Evolutionary conservation across 1,284 basidiomycete genomes (phyloP).

Genomic region (Tranzscheliella williamsii): DNA sequence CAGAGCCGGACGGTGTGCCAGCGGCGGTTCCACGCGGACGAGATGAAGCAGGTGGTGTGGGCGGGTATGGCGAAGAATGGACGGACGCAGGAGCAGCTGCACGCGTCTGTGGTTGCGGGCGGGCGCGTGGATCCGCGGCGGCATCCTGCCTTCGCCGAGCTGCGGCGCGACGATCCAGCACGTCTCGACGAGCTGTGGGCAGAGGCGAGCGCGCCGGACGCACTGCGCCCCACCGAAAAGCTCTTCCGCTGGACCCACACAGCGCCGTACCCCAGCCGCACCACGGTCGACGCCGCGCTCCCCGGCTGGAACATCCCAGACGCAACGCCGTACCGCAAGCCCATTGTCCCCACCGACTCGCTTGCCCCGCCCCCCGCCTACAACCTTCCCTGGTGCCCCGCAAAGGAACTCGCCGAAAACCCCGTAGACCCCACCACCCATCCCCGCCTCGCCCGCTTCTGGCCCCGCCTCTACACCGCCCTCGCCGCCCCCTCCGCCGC

Average conservation of each 20-base stretch:
- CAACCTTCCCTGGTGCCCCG: neutral
- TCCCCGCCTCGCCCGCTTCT: slow-evolving; percentile 11
- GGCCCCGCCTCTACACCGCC: slow-evolving; percentile 3
- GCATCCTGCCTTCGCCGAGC: slow-evolving; percentile 13
- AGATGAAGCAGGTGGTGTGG: slow-evolving; percentile 28
- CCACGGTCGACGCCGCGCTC: neutral
- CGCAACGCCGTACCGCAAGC: neutral
- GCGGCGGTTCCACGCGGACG: slow-evolving; percentile 2
- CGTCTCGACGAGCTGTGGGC: slow-evolving; percentile 21
- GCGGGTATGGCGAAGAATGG: slow-evolving; percentile 14
- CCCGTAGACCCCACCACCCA: slow-evolving; percentile 12
- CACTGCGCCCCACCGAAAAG: slow-evolving; percentile 25
- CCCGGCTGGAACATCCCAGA: slow-evolving; percentile 1
- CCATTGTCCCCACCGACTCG: neutral
- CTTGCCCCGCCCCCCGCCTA: neutral
- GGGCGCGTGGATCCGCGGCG: slow-evolving; percentile 12
- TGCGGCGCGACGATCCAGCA: slow-evolving; percentile 6
- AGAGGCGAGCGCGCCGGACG: slow-evolving; percentile 17
- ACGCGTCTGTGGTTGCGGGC: slow-evolving; percentile 34
- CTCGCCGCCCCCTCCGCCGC: slow-evolving; percentile 2
- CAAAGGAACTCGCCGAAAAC: slow-evolving; percentile 11
- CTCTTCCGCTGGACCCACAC: slow-evolving; percentile 12
- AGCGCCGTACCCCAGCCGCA: slow-evolving; percentile 11
- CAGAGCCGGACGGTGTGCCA: slow-evolving; percentile 7
- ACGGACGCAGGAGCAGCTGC: slow-evolving; percentile 28